Conservation (phyloP, 2,329 filamentous ascomycete species). For the Colletotrichum eremochloae region DNA sequence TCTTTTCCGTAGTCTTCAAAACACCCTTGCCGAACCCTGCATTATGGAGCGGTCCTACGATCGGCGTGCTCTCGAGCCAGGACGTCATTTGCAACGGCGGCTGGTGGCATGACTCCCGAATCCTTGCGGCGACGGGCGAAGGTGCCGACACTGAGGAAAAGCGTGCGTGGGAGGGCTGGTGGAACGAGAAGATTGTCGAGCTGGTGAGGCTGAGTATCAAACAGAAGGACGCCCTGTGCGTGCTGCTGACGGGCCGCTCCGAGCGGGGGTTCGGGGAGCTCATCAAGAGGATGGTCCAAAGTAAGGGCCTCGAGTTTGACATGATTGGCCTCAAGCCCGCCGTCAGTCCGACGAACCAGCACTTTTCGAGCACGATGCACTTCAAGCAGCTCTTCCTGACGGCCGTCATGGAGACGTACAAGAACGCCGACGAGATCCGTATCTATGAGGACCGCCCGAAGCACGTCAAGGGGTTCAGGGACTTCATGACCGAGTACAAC, state of each 20-base stretch:
- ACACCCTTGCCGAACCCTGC: constrained; percentile 91
- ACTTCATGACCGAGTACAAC: constrained; percentile 87
- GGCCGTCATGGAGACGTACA: constrained; percentile 88
- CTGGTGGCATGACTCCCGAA: constrained; percentile 96
- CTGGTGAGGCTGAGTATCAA: constrained; percentile 84
- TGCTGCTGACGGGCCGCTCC: constrained; percentile 88
- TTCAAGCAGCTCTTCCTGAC: constrained; percentile 92
- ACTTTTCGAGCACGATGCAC: constrained; percentile 84
- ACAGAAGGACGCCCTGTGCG: constrained; percentile 86
- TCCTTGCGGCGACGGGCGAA: constrained; percentile 87
- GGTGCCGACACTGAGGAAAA: constrained; percentile 86
- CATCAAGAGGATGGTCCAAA: constrained; percentile 82
- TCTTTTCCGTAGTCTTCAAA: constrained; percentile 77
- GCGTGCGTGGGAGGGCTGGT: constrained; percentile 91
- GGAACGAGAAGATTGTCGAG: constrained; percentile 91
- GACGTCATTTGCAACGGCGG: constrained; percentile 86
- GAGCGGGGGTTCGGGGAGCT: constrained; percentile 83
- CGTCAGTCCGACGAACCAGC: constrained; percentile 83
- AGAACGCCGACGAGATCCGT: constrained; percentile 83
- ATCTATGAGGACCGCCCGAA: constrained; percentile 77
- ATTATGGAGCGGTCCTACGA: constrained; percentile 84
- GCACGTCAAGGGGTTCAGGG: constrained; percentile 84
- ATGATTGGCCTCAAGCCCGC: constrained; percentile 89
- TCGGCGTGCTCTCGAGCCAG: constrained; percentile 81
- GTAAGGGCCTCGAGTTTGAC: constrained; percentile 87